Evolutionary conservation across 495 filamentous ascomycete genomes (phyloP), one percentile per base, ranked within the genome.

Genomic region (Paragyromitra xinjiangensis): DNA sequence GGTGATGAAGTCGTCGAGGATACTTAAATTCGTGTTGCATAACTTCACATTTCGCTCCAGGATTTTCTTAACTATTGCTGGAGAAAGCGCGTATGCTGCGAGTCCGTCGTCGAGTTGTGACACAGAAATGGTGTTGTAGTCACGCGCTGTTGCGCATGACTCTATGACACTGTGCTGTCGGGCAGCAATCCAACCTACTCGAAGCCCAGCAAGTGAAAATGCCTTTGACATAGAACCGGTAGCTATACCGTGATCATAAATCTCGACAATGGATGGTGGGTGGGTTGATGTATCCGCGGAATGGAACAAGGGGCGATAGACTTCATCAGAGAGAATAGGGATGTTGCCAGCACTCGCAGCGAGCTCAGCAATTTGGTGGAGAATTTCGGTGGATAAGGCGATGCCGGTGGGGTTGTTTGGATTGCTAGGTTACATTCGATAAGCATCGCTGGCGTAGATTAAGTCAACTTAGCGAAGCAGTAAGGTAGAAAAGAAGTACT

Each of bases 291-390:
- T 70, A 34, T 70, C 80, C 1, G 73, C 62, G 3, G 83, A 82
- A 85, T 97, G 94, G 87, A 94, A 97, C n/a, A 97, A 85, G 0
- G 94, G 94, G 5, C 92, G 88, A 82, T 96, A 97, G 7, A 96
- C 94, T 84, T 97, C 94, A 78, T 97, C 94, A 4, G 89, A 88
- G 64, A 94, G 85, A 24, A 97, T 84, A 37, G 86, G 90, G 69
- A 95, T 92, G 59, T 89, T 76, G 4, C 71, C 87, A 42, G 87
- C 85, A 45, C 85, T 82, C 29, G 84, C 83, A 5, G 93, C 93
- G 64, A 95, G 83, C 3, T 89, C 85, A 40, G 94, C 86, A 53
- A 96, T 87, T 14, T 87, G 77, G 22, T 89, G 78, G 2, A 97
- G 85, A 6, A 88, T 87, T 0, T 87, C 77, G 67, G 85, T 88